phyloP scores from a whole-genome alignment of 805 yeast species.

The Schizosaccharomyces japonicus region DNA sequence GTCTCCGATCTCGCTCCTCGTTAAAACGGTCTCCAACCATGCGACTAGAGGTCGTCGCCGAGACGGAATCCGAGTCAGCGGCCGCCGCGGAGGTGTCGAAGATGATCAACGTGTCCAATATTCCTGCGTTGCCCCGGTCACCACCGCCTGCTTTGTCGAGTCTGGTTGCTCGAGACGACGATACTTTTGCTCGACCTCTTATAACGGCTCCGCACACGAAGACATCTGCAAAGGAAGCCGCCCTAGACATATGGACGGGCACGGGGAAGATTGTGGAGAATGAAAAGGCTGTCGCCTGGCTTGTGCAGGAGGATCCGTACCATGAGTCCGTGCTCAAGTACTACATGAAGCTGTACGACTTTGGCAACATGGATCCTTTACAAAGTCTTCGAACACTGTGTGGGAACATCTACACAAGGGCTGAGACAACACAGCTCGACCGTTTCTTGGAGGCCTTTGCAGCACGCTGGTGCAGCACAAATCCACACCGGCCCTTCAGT shows the following conservation, averaged over 20 bases:
- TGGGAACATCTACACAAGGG: constrained; percentile 43
- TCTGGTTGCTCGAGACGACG: too few relatives aligned
- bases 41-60: too few relatives aligned
- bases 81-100: too few relatives aligned
- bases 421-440: constrained; percentile 66
- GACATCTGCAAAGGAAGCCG: background rate
- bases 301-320: constrained; percentile 2
- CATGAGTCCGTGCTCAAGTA: background rate
- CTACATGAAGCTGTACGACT: constrained; percentile 21
- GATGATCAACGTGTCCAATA: too few relatives aligned
- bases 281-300: constrained; percentile 6
- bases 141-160: too few relatives aligned
- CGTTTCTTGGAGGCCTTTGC: constrained; percentile 47
- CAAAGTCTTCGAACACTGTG: constrained; percentile 37
- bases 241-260: background rate
- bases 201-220: too few relatives aligned
- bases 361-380: constrained; percentile 29
- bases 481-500: constrained; percentile 15
- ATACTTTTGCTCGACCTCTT: too few relatives aligned
- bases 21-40: too few relatives aligned
- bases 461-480: constrained; percentile 25
- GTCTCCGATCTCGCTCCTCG: too few relatives aligned
- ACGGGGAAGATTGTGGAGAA: background rate
- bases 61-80: too few relatives aligned
- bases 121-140: too few relatives aligned